Conservation (phyloP, 768 basidiomycete species). For the Lepiota subincarnata region DNA sequence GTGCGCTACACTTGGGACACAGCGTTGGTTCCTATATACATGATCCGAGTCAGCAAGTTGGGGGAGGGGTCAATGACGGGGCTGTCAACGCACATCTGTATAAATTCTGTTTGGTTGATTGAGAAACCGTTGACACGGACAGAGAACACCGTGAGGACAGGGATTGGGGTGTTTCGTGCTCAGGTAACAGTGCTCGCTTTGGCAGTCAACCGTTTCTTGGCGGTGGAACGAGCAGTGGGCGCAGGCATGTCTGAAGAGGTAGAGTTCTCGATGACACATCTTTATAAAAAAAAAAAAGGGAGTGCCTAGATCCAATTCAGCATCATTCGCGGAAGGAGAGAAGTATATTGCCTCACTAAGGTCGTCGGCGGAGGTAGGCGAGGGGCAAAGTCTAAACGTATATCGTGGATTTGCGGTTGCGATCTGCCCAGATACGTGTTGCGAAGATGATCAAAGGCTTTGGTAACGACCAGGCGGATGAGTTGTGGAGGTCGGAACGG, state of each 20-base stretch:
- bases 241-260: slow-evolving; percentile 49
- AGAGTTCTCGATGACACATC: slow-evolving; percentile 67
- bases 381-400: slow-evolving; percentile 17
- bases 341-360: slow-evolving; percentile 25
- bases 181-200: slow-evolving; percentile 34
- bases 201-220: slow-evolving; percentile 52
- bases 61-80: neutral
- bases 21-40: neutral
- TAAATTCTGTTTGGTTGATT: slow-evolving; percentile 52
- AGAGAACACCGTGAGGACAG: slow-evolving; percentile 32
- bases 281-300: no score
- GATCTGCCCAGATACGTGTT: slow-evolving; percentile 10
- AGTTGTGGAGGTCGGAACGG: neutral
- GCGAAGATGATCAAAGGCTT: slow-evolving; percentile 4
- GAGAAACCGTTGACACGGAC: slow-evolving; percentile 56
- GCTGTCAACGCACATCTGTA: slow-evolving; percentile 35
- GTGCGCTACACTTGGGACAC: neutral
- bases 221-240: slow-evolving; percentile 47
- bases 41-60: neutral
- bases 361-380: slow-evolving; percentile 56
- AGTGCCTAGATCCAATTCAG: slow-evolving; percentile 20
- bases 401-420: slow-evolving; percentile 8
- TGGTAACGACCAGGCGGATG: neutral
- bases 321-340: slow-evolving; percentile 15
- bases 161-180: slow-evolving; percentile 46